phyloP scores from a whole-genome alignment of 176 grass and related monocot species.

The Musa troglodytarum region DNA sequence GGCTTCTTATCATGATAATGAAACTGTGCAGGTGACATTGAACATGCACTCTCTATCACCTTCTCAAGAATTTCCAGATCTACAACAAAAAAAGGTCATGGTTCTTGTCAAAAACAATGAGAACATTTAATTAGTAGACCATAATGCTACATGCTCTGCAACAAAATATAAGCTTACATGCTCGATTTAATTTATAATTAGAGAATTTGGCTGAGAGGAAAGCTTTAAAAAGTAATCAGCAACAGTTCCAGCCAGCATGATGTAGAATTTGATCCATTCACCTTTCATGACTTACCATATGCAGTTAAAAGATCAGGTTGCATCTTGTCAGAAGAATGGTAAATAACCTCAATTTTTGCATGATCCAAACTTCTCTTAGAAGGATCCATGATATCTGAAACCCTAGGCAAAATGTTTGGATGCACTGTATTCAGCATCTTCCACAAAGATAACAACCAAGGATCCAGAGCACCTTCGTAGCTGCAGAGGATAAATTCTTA shows the following conservation, averaged over 20 bases:
- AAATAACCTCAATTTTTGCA: constrained; percentile 56
- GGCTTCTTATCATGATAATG: constrained; percentile 58
- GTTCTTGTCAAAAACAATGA: not conserved
- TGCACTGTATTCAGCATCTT: constrained; percentile 49
- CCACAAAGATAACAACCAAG: constrained; percentile 80
- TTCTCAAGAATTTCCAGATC: constrained; percentile 35
- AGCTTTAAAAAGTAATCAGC: not conserved
- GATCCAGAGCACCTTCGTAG: constrained; percentile 81
- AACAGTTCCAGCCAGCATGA: not conserved
- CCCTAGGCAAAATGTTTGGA: constrained; percentile 43
- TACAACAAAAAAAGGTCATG: constrained; percentile 27
- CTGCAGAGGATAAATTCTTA: constrained; percentile 19
- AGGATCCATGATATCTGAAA: constrained; percentile 69
- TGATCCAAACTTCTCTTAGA: constrained; percentile 45
- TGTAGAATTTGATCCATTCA: not conserved
- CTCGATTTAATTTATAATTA: not conserved
- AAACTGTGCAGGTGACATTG: constrained; percentile 54
- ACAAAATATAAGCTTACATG: not conserved
- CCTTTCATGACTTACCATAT: constrained; percentile 34
- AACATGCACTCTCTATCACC: constrained; percentile 53
- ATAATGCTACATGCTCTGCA: not conserved
- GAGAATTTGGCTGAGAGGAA: not conserved
- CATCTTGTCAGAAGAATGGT: constrained; percentile 37
- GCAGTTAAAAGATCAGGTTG: constrained; percentile 28
- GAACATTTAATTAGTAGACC: no score